Evolutionary conservation across 257 asterid species (phyloP), one percentile per base, ranked within the genome.

Genomic region (Nicotiana obtusifolia): DNA sequence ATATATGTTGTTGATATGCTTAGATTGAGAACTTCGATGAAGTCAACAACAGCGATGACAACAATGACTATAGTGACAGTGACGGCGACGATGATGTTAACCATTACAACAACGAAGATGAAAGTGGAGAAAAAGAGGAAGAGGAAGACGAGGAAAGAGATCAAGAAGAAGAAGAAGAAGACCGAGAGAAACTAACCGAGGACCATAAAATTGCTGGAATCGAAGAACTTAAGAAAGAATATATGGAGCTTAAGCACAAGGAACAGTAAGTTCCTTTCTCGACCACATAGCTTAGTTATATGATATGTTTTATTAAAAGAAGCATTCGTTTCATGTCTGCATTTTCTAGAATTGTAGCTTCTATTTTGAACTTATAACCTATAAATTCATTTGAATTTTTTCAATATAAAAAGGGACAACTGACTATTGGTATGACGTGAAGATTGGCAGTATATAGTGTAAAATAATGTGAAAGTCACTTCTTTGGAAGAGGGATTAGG

Each of bases 191-290:
- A 64, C 85, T 37, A 53, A 78, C 73, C 15, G 90, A 83, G 30
- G 90, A 82, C 19, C 84, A 82, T 30, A 89, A 87, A 62, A 91
- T 84, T 61, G 91, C 85, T 41, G 98, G 90, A 88, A 83, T 95
- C 88, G 92, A 91, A 49, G 90, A 91, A 84, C 91, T 95, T 49
- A 94, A 90, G 89, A 89, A 93, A 86, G 99, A 93, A 85, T 88
- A 88, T 71, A 85, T 24, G 87, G 88, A 88, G 30, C 96, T 95
- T 71, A 90, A 77, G 81, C 86, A 89, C 30, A 85, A 89, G 84
- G 99, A 95, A 87, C 94, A 89, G 99, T 95, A 89, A 86, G 87
- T 44, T 33, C 52, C 24, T 81, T 61, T 62, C 49, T 76, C 69
- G 78, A 69, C 76, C 19, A 31, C 78, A 47, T 64, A 53, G 44